These are phyloP conservation scores for Dactylonectria macrodidyma DNA, from an alignment of 2,329 filamentous ascomycete species.

Conservation along the genomic window DNA sequence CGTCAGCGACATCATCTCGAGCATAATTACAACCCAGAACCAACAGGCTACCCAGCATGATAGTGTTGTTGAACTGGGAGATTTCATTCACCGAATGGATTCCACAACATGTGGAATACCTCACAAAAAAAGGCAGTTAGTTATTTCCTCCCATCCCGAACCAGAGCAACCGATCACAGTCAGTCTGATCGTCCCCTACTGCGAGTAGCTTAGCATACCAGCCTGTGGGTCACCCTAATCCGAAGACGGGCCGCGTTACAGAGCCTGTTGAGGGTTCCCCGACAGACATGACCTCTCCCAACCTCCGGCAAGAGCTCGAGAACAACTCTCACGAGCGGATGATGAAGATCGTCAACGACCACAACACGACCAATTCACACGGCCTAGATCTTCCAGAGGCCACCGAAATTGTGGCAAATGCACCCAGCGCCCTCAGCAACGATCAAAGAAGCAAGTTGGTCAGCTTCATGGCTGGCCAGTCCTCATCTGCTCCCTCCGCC, in stretches of 20 bases:
- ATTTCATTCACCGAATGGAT: constrained; percentile 67
- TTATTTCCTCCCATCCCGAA: constrained; percentile 69
- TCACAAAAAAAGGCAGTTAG: constrained; percentile 67
- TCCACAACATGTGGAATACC: constrained; percentile 56
- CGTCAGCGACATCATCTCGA: constrained; percentile 87
- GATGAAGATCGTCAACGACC: constrained; percentile 77
- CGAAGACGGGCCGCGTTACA: constrained; percentile 71
- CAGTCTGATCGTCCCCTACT: constrained; percentile 38
- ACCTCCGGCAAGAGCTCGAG: constrained; percentile 69
- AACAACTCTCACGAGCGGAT: constrained; percentile 72
- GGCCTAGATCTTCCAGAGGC: constrained; percentile 68
- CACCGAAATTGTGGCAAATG: constrained; percentile 65
- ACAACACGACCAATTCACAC: constrained; percentile 68
- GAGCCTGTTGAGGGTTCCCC: constrained; percentile 71
- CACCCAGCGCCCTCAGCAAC: constrained; percentile 67
- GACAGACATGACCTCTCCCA: constrained; percentile 63
- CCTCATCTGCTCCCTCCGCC: constrained; percentile 46
- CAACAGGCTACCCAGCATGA: constrained; percentile 64
- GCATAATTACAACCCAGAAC: constrained; percentile 75
- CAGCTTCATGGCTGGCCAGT: constrained; percentile 69
- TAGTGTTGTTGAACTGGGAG: constrained; percentile 73
- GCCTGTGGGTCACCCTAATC: constrained; percentile 50
- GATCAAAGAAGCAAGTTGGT: constrained; percentile 73
- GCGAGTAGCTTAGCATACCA: constrained; percentile 43
- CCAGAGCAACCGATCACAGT: constrained; percentile 41